A percentile compares a stretch with the other conserved stretches of the same genome.
These are phyloP conservation scores for Tothia fuscella DNA, from an alignment of 2,329 filamentous ascomycete genomes.

Conservation along the genomic window DNA sequence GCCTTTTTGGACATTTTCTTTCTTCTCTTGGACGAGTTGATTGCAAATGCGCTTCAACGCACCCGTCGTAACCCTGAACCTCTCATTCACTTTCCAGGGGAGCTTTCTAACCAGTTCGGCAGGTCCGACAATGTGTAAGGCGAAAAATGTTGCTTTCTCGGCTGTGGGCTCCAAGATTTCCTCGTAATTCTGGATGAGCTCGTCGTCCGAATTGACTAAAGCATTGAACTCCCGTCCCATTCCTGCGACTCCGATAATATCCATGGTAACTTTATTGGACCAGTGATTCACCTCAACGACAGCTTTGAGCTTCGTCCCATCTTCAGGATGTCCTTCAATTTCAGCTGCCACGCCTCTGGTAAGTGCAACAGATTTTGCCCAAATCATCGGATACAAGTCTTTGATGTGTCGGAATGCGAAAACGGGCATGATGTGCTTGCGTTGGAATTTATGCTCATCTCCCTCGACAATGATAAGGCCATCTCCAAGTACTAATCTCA, in stretches of 20 bases:
- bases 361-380: constrained; percentile 61
- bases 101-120: constrained; percentile 27
- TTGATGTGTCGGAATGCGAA: constrained; percentile 83
- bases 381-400: constrained; percentile 73
- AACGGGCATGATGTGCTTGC: constrained; percentile 68
- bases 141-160: constrained; percentile 36
- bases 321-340: constrained; percentile 31
- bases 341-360: constrained; percentile 48
- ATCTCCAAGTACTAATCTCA: constrained; percentile 38
- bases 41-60: constrained; percentile 26
- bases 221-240: constrained; percentile 32
- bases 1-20: constrained; percentile 26
- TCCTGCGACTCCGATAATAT: constrained; percentile 35
- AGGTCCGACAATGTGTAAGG: constrained; percentile 27
- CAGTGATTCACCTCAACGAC: constrained; percentile 31
- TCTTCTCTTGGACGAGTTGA: constrained; percentile 37
- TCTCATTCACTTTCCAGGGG: constrained; percentile 36
- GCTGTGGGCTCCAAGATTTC: constrained; percentile 33
- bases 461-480: constrained; percentile 41
- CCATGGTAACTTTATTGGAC: constrained; percentile 32
- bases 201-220: constrained; percentile 29
- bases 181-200: constrained; percentile 30
- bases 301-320: constrained; percentile 18
- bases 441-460: constrained; percentile 38
- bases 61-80: constrained; percentile 25